Percentiles rank a stretch among this genome's conserved stretches.
Conservation (phyloP, 2,329 filamentous ascomycete species). For the Diplodia mutila region DNA sequence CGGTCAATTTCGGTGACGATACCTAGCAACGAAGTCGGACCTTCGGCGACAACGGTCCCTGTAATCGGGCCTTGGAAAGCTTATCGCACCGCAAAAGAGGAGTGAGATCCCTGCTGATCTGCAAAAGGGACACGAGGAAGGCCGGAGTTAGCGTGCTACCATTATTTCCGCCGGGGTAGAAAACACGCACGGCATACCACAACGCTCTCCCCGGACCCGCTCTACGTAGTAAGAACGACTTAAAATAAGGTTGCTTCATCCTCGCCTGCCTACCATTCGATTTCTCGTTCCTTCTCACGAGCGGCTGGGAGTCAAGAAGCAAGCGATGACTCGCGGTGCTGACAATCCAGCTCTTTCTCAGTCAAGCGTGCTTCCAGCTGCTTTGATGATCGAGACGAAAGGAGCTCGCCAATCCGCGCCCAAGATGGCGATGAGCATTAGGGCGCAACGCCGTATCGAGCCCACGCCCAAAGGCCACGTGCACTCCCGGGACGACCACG, state of each 20-base stretch:
- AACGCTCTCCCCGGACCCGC: slow-evolving; percentile 1
- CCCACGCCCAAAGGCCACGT: not conserved
- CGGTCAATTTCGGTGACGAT: not conserved
- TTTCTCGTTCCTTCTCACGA: not conserved
- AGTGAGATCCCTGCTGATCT: slow-evolving; percentile 10
- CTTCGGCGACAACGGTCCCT: not conserved
- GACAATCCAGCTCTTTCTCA: not conserved
- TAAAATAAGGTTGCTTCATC: not conserved
- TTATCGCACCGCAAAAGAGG: slow-evolving; percentile 6
- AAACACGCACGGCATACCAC: not conserved
- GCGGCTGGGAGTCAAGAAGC: not conserved
- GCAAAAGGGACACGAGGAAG: not conserved
- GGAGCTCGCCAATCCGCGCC: not conserved
- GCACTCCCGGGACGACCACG: not conserved
- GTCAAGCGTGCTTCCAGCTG: not conserved
- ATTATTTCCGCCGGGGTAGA: slow-evolving; percentile 7
- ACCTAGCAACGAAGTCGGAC: not conserved
- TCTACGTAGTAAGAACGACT: not conserved
- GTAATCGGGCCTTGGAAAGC: slow-evolving; percentile 10
- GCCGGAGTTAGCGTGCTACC: not conserved
- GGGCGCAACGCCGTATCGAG: not conserved
- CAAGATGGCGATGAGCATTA: not conserved
- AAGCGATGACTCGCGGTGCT: slow-evolving; percentile 3
- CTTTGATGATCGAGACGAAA: not conserved
- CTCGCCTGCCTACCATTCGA: not conserved